Evolutionary conservation across 192 early-diverging fungal genomes (phyloP), one percentile per base, ranked within the genome.

Genomic region (Mortierella antarctica): DNA sequence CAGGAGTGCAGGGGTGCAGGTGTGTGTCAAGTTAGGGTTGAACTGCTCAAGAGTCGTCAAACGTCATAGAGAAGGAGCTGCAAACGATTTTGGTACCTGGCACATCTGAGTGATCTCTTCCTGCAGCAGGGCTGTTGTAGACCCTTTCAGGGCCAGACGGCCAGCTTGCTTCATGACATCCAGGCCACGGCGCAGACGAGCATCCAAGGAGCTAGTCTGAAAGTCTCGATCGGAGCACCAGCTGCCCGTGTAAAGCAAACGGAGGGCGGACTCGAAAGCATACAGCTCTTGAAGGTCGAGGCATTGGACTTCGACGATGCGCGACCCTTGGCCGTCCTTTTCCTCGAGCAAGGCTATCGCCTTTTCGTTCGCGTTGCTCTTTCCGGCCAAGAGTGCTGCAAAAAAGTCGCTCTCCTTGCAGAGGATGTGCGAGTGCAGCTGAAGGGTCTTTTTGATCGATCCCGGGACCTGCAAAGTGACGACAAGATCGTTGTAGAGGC

Each of bases 151-250:
- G 10, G 63, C 31, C 17, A 79, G 18, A 0, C 76, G 61, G 1
- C 44, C 48, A 45, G 76, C 76, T 20, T 71, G 64, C 10, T 51
- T 62, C 76, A 79, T 71, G 12, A 79, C 76, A 51, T 79, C 76
- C 68, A 79, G 57, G 1, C 76, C 76, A 55, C 76, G 76, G 17
- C 76, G 68, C 15, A 79, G 59, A 13, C 76, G 76, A 18, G 76
- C 63, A 62, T 79, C 69, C 39, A 79, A 60, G 40, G 76, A 60
- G 45, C 62, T 67, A 5, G 69, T 79, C n/a, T 79, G 76, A 53
- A 79, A 71, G 50, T 79, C 76, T 17, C 76, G 69, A 44, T 79
- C 76, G 15, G 76, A 79, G 57, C 76, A 71, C 76, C 76, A 79
- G 58, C 31, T 57, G 14, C 76, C 76, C 18, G 76, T 79, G 15